Evolutionary conservation across 2,329 filamentous ascomycete species (phyloP), one percentile per base, ranked within the genome.

Genomic region (Epichloe bromicola): DNA sequence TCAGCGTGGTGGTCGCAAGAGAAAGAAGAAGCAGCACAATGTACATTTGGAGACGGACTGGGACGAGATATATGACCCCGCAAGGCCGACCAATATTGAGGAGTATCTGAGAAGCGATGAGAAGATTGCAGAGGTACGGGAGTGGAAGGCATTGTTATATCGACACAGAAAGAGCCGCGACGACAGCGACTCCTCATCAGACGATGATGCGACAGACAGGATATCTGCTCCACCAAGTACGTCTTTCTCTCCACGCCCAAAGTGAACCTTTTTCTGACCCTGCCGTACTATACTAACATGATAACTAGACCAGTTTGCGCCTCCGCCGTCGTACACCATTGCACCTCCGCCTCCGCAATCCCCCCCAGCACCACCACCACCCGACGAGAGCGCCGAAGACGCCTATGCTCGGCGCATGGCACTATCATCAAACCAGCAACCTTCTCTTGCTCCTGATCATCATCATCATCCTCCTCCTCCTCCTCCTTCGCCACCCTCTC

Each of bases 61-160:
- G 89, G 86, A 95, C 64, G 88, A 94, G 63, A 79, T 93, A 23
- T 96, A 95, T 64, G 90, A 95, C 61, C 87, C 88, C 1, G 74
- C 84, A 11, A 74, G 86, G 39, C 89, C 90, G 8, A 94, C 87
- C 40, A 89, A 83, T 57, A 86, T 91, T 47, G 85, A 90, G 51
- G 86, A 91, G 61, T 96, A 93, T 63, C 78, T 86, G 53, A 75
- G 82, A 54, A 93, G 88, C 61, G 88, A 94, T 53, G 89, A 95
- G 68, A 85, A 87, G 62, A 79, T 90, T 53, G 72, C 78, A 17
- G 88, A 94, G 63, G 78, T 89, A 3, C 76, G 80, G 52, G 88
- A 94, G 59, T 96, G 90, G 90, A 94, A 90, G 63, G 80, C 83
- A 40, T 70, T 86, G 38, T 72, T 95, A 14, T 90, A 93, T 64